Evolutionary conservation across 164 flowering plant genomes (phyloP).

Genomic region (Sedum album): DNA sequence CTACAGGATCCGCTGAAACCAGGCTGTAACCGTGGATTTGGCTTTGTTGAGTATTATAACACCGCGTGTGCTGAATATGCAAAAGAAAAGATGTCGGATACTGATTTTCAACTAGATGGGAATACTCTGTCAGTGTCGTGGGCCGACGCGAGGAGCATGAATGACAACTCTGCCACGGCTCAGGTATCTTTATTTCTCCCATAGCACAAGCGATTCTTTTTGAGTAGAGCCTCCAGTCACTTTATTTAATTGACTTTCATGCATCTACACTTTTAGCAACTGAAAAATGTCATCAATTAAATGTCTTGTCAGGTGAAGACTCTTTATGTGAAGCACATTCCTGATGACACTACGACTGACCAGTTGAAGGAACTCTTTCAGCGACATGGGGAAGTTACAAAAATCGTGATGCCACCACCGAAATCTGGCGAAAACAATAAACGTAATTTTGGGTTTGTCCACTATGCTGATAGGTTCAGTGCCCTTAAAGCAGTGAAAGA

Average conservation of each 20-base stretch:
- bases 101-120: constrained; percentile 58
- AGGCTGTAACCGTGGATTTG: constrained; percentile 78
- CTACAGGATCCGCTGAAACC: constrained; percentile 66
- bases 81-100: constrained; percentile 59
- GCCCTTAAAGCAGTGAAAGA: constrained; percentile 72
- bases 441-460: constrained; percentile 73
- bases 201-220: neutral
- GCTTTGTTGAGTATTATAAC: constrained; percentile 76
- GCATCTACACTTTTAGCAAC: neutral
- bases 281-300: too few relatives aligned
- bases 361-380: constrained; percentile 58
- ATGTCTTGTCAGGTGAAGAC: constrained; percentile 70
- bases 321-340: constrained; percentile 76
- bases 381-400: constrained; percentile 73
- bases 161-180: constrained; percentile 53
- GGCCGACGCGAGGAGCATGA: constrained; percentile 76
- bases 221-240: neutral
- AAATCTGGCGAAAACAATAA: constrained; percentile 65
- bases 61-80: constrained; percentile 89
- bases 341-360: constrained; percentile 54
- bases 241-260: neutral
- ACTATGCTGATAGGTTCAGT: constrained; percentile 70
- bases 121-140: constrained; percentile 77
- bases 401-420: constrained; percentile 73
- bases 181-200: neutral